Base-by-base conservation (phyloP, 129 eudicot species). In the Daucus carota region DNA sequence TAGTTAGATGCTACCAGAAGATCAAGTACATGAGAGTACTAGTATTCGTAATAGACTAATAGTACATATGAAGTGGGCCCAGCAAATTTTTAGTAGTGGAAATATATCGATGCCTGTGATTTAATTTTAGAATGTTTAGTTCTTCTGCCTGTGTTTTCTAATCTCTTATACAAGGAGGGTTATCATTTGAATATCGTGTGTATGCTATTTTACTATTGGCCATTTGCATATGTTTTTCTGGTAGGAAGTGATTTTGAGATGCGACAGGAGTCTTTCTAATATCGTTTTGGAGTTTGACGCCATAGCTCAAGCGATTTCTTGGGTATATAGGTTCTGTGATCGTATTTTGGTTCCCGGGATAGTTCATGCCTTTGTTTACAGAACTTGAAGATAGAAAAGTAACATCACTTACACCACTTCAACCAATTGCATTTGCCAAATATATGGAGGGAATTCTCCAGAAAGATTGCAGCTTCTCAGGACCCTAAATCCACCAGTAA, bases 391-490 rank as follows among this genome's bases (percentile, higher is more conserved):
- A 40, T 20, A 24, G n/a, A n/a, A 15, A 24, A 24, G 20, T 29
- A 22, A 26, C 34, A 43, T 44, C 80, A 84, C 97, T 90, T 81
- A 90, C 97, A 92, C 67, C 74, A 80, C 63, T 73, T 73, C 74
- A 72, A 90, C 79, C 73, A 75, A 52, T 50, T 81, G 75, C 88
- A 90, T 79, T 78, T 57, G 86, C 93, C 93, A 92, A 47, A 92
- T 70, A 79, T 86, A 92, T 50, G 62, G 81, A 31, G 97, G 97
- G 34, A 92, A 70, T 73, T 80, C 89, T 80, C 97, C 97, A 32
- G 83, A 69, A 33, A 92, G 75, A 65, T 85, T 88, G 82, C 98
- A 90, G 83, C 84, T 92, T 81, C 98, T 92, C 83, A 92, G 84
- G 72, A 88, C 82, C 87, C 98, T 92, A 62, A 80, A 77, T n/a